Conservation (phyloP, 768 basidiomycete genomes). For the Xerocomellus chrysenteron region DNA sequence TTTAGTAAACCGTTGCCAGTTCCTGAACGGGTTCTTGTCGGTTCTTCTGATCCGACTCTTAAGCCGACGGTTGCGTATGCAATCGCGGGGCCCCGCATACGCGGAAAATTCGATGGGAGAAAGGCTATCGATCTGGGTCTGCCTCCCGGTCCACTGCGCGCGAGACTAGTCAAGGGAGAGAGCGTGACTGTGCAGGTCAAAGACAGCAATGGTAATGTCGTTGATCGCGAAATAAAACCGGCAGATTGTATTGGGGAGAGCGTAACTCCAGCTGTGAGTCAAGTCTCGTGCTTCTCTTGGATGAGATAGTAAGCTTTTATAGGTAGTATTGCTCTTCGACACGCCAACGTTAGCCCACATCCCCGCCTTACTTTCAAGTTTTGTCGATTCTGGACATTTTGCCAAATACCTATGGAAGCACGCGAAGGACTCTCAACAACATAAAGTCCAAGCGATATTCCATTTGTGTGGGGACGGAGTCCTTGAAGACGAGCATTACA, state of each 20-base stretch:
- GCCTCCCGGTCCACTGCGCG: conserved; percentile 56
- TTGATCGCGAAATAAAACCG: conserved; percentile 52
- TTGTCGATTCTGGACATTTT: conserved; percentile 48
- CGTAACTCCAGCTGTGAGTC: conserved; percentile 47
- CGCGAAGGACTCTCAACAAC: conserved; percentile 40
- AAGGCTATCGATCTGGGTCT: conserved; percentile 67
- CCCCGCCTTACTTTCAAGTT: conserved; percentile 47
- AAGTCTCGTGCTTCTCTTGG: not conserved
- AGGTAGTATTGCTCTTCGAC: conserved; percentile 72
- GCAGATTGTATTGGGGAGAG: conserved; percentile 60
- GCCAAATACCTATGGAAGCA: conserved; percentile 45
- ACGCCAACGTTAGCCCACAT: conserved; percentile 64
- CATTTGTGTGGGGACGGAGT: conserved; percentile 75
- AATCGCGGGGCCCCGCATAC: conserved; percentile 50
- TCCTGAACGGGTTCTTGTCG: conserved; percentile 21
- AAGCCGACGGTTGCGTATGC: conserved; percentile 49
- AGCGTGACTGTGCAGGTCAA: conserved; percentile 54
- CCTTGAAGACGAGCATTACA: conserved; percentile 66
- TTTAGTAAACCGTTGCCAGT: conserved; percentile 20
- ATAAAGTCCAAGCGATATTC: conserved; percentile 51
- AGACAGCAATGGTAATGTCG: conserved; percentile 40
- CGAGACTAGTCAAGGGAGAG: conserved; percentile 62
- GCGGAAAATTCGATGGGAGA: conserved; percentile 70
- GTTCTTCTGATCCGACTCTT: conserved; percentile 12
- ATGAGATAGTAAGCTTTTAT: not conserved